Base-by-base conservation (phyloP, 1,139 yeast genomes). In the Candida dubliniensis region DNA sequence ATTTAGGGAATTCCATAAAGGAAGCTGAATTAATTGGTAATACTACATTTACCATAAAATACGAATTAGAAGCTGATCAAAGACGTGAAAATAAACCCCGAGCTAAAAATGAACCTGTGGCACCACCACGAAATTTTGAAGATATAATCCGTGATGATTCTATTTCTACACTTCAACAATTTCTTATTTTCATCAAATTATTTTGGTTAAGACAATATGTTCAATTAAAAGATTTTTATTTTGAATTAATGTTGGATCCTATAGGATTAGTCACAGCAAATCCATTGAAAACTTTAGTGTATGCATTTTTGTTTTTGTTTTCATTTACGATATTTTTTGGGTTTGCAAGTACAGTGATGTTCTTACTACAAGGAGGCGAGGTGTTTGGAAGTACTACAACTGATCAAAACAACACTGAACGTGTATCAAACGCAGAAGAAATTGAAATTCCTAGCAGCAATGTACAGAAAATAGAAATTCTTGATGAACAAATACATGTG, bases 1-100 rank as follows among this genome's bases (percentile, higher is more conserved):
- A 89, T 61, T 61, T 91, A 50, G 97, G 97, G 11, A 93, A 87
- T 58, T 82, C 88, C 3, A 67, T 89, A 13, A 71, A 67, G 25
- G 96, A 90, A 59, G 97, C 97, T 8, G 96, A 90, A 67, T 50
- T 58, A 11, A 74, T 90, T 53, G 97, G 96, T 23, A 90, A 90
- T 60, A 62, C 67, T 13, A 89, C 97, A 0, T 90, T 79, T 65
- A 55, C 67, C 26, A 79, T 82, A 41, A 90, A 90, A 69, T 66
- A 67, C 40, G 72, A 69, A 26, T 58, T 82, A 48, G 96, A 90
- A 65, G 54, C 47, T 44, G 60, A 61, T 40, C 60, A 62, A 40
- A 72, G 68, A 32, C 71, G 68, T 32, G 52, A 55, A 5, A 63
- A 64, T 43, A 67, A 66, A 44, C 77, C 77, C 45, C 64, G 66